Evolutionary conservation across 1,139 yeast species (phyloP).

Genomic region (Blastobotrys elegans): DNA sequence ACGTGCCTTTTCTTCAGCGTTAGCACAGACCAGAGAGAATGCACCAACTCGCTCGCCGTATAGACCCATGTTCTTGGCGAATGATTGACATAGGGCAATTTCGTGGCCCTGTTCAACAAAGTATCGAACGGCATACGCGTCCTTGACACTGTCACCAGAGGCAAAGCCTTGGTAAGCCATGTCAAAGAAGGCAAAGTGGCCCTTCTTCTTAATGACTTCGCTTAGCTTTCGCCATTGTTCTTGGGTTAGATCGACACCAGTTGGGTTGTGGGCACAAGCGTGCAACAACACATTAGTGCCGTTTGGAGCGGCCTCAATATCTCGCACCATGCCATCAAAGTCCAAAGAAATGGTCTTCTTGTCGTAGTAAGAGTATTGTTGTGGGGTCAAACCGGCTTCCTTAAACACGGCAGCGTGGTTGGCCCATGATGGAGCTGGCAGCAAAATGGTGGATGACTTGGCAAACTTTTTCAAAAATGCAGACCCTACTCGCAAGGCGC

Average conservation of each 20-base stretch:
- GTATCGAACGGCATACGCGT: slow-evolving; percentile 81
- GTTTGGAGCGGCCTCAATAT: slow-evolving; percentile 65
- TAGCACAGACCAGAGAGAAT: slow-evolving; percentile 45
- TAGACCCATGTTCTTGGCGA: slow-evolving; percentile 95
- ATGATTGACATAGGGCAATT: slow-evolving; percentile 74
- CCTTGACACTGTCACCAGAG: slow-evolving; percentile 76
- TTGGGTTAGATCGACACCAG: slow-evolving; percentile 87
- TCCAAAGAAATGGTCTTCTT: slow-evolving; percentile 56
- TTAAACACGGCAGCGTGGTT: slow-evolving; percentile 53
- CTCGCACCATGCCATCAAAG: slow-evolving; percentile 58
- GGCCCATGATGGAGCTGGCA: slow-evolving; percentile 75
- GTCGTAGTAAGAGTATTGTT: slow-evolving; percentile 64
- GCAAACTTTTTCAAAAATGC: slow-evolving; percentile 52
- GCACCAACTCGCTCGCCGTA: slow-evolving; percentile 98
- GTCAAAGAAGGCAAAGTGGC: slow-evolving; percentile 83
- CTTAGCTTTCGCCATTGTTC: slow-evolving; percentile 81
- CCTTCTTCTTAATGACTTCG: slow-evolving; percentile 52
- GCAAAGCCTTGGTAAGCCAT: slow-evolving; percentile 98
- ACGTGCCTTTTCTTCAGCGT: slow-evolving; percentile 37
- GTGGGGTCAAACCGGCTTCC: slow-evolving; percentile 45
- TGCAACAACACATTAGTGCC: slow-evolving; percentile 83
- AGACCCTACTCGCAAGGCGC: slow-evolving; percentile 67
- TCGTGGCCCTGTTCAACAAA: slow-evolving; percentile 56
- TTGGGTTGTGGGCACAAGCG: slow-evolving; percentile 97
- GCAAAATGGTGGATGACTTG: slow-evolving; percentile 42